These are phyloP conservation scores for button mushroom (Agaricus bisporus) DNA, from an alignment of 768 basidiomycete species.

Conservation along the genomic window DNA sequence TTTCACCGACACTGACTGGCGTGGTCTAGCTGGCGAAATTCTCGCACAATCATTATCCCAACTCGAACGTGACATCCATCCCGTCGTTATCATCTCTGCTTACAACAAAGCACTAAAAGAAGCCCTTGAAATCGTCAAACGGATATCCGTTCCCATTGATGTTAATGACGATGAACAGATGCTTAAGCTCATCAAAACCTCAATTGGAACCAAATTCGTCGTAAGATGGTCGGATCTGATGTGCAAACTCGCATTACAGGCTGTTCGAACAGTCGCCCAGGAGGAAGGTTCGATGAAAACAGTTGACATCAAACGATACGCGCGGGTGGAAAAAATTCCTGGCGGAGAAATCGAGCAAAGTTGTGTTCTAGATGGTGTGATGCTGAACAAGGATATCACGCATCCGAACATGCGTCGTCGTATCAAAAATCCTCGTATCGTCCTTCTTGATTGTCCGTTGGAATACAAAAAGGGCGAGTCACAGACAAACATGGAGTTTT, in stretches of 20 bases:
- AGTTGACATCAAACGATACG: slow-evolving; percentile 97
- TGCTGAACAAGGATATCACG: slow-evolving; percentile 98
- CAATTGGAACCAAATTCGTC: slow-evolving; percentile 98
- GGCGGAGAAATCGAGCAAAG: slow-evolving; percentile 97
- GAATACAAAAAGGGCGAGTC: slow-evolving; percentile 99
- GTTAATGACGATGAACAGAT: slow-evolving; percentile 81
- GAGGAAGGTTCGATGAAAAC: slow-evolving; percentile 69
- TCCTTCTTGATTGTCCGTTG: slow-evolving; percentile 89
- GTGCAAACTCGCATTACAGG: slow-evolving; percentile 91
- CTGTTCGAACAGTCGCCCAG: slow-evolving; percentile 82
- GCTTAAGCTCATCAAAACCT: slow-evolving; percentile 96
- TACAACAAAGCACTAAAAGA: slow-evolving; percentile 96
- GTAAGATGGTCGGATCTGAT: slow-evolving; percentile 95
- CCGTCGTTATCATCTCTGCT: slow-evolving; percentile 96
- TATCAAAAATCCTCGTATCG: slow-evolving; percentile 83
- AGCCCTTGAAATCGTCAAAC: slow-evolving; percentile 82
- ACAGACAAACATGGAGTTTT: slow-evolving; percentile 98
- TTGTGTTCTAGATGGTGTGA: slow-evolving; percentile 80
- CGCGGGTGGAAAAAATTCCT: slow-evolving; percentile 94
- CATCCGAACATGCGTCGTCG: slow-evolving; percentile 94
- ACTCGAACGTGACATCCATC: slow-evolving; percentile 95
- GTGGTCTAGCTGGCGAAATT: slow-evolving; percentile 76
- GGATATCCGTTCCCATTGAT: slow-evolving; percentile 88
- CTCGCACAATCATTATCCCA: slow-evolving; percentile 91
- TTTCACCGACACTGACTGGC: not conserved